A percentile compares a stretch with the other conserved stretches of the same genome.
phyloP scores from a whole-genome alignment of 441 rosid species.

The Adansonia grandidieri region DNA sequence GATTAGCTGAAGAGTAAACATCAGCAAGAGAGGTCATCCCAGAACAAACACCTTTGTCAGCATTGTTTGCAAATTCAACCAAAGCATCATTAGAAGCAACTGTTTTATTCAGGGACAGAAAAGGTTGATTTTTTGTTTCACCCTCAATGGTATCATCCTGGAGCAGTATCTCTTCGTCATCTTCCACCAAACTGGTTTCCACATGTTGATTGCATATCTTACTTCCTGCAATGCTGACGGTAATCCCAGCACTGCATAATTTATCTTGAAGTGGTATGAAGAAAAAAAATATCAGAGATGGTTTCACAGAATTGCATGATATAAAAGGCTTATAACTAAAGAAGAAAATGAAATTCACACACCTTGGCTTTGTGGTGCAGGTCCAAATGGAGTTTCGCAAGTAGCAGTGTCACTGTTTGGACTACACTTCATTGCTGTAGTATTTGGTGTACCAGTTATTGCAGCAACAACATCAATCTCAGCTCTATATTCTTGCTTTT shows the following conservation, averaged over 20 bases:
- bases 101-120: constrained; percentile 12
- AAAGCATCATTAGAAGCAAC: constrained; percentile 5
- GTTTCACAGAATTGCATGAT: background rate
- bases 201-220: constrained; percentile 7
- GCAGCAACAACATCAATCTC: constrained; percentile 11
- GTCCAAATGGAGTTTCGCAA: background rate
- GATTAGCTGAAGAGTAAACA: constrained; percentile 17
- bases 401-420: constrained; percentile 13
- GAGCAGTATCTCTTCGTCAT: background rate
- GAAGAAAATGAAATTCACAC: background rate
- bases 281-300: background rate
- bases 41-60: background rate
- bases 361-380: constrained; percentile 26
- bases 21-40: constrained; percentile 13
- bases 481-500: constrained; percentile 7
- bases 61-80: constrained; percentile 21
- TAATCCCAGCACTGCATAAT: constrained; percentile 21
- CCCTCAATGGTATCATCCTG: constrained; percentile 14
- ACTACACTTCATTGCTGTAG: constrained; percentile 15
- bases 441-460: constrained; percentile 19
- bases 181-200: constrained; percentile 19
- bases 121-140: constrained; percentile 7
- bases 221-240: background rate
- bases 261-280: constrained; percentile 17
- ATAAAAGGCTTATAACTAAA: background rate